Evolutionary conservation across 2,329 filamentous ascomycete species (phyloP).

Genomic region (Calonectria pseudoreteaudii): DNA sequence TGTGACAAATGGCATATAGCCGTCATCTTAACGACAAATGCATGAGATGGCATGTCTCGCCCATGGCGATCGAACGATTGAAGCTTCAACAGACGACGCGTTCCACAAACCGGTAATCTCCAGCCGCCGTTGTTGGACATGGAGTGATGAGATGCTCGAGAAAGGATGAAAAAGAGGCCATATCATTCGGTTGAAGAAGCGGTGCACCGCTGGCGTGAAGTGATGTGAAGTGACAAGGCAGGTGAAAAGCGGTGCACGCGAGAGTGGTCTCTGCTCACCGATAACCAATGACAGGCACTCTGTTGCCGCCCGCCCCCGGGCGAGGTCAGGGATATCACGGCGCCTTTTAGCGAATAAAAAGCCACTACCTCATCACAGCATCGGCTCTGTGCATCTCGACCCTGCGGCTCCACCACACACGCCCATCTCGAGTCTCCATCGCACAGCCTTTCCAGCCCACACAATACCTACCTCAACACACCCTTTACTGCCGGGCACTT

Average conservation of each 20-base stretch:
- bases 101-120: background rate
- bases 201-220: slow-evolving; percentile 4
- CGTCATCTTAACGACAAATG: background rate
- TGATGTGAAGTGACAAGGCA: background rate
- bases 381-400: slow-evolving; percentile 9
- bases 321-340: slow-evolving; percentile 30
- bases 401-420: slow-evolving; percentile 35
- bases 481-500: slow-evolving; percentile 9
- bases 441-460: slow-evolving; percentile 8
- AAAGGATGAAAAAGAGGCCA: background rate
- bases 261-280: background rate
- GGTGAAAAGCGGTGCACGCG: slow-evolving; percentile 5
- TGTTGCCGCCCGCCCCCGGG: slow-evolving; percentile 41
- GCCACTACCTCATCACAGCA: slow-evolving; percentile 28
- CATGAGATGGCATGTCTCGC: slow-evolving; percentile 20
- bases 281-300: slow-evolving; percentile 33
- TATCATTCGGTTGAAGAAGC: slow-evolving; percentile 11
- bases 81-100: slow-evolving; percentile 7
- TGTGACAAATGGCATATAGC: slow-evolving; percentile 16
- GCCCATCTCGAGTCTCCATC: slow-evolving; percentile 27
- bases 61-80: slow-evolving; percentile 17
- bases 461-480: slow-evolving; percentile 16
- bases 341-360: slow-evolving; percentile 38
- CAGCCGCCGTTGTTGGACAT: background rate
- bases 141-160: background rate